Evolutionary conservation across 495 filamentous ascomycete genomes (phyloP).

Genomic region (Penicillium egyptiacum): DNA sequence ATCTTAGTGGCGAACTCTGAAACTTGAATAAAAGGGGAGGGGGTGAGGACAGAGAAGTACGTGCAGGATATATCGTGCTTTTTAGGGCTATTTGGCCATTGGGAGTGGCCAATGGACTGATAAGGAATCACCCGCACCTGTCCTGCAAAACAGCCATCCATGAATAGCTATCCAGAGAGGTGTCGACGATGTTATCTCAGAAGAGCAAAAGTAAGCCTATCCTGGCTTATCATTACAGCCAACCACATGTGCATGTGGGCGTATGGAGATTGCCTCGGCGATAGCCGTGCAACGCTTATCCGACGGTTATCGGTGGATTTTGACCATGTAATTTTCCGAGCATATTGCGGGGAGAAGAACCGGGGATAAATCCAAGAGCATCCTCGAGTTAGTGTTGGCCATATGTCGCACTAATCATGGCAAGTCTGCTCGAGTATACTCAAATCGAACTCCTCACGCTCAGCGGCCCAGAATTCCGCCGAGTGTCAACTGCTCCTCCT

Average conservation of each 20-base stretch:
- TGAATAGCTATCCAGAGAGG: neutral
- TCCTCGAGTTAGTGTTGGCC: neutral
- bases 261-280: neutral
- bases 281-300: neutral
- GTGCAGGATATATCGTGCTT: neutral
- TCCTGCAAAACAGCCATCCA: neutral
- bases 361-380: neutral
- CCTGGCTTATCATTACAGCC: neutral
- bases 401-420: neutral
- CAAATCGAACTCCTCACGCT: constrained; percentile 34
- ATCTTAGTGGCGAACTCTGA: neutral
- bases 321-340: neutral
- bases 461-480: constrained; percentile 31
- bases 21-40: neutral
- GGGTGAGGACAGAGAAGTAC: neutral
- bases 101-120: neutral
- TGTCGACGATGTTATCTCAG: neutral
- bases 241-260: neutral
- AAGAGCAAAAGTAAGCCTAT: neutral
- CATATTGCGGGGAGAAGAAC: neutral
- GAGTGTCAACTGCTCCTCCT: constrained; percentile 36
- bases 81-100: neutral
- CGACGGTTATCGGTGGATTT: constrained; percentile 9
- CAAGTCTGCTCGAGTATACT: constrained; percentile 23
- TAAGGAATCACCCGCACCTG: neutral